Evolutionary conservation across 1,139 yeast species (phyloP), one percentile per base, ranked within the genome.

Genomic region (Sugiyamaella paludigena): DNA sequence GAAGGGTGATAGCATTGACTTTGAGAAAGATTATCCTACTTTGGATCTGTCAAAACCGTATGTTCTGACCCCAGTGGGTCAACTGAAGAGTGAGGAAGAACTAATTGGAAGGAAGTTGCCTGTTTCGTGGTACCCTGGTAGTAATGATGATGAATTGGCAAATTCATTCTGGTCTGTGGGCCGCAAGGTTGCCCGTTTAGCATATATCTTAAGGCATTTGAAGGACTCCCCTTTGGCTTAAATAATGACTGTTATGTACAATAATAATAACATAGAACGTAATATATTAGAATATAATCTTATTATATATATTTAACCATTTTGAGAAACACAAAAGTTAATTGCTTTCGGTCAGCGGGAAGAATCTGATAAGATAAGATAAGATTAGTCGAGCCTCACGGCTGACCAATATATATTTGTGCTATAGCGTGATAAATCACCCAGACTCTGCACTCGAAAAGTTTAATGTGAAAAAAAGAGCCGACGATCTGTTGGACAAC

Each of bases 71-170:
- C 55, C 55, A 1, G 43, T 39, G 10, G 45, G 46, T 4, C 24
- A 34, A 10, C 29, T 50, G 12, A 39, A 41, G 8, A 54, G 44
- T 28, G 57, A 54, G 37, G 29, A 34, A 11, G 66, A 68, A 33
- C 49, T 68, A 15, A 43, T 70, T 4, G 69, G 70, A 1, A 51
- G 51, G 2, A 59, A 56, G 30, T 55, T 58, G 30, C 42, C 50
- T 26, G 24, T 38, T 34, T 12, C 43, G 45, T 50, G 37, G 49
- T 45, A 27, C 15, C 32, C 29, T 45, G 37, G 11, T 30, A 29
- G 15, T 15, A 36, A 19, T 15, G 24, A 26, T 15, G 34, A 11
- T 15, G 51, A 48, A 4, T 64, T 65, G 65, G 51, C 45, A 7
- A 64, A 63, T 1, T 47, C 53, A 7, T 60, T 61, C 13, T 56